These are phyloP conservation scores for Arabidopsis arenosa DNA, from an alignment of 345 rosid genomes.

Conservation along the genomic window DNA sequence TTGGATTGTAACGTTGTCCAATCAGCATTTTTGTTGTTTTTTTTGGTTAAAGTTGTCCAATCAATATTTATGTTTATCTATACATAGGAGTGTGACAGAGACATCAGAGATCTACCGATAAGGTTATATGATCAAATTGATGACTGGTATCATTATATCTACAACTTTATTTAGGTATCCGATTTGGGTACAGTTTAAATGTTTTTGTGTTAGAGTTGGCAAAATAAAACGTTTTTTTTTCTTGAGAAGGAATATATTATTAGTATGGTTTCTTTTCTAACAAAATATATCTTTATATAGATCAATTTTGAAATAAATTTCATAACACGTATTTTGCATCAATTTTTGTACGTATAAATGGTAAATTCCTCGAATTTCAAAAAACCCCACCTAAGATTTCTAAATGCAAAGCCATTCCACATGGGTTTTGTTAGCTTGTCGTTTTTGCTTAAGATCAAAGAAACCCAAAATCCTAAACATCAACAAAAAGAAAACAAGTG, in stretches of 20 bases:
- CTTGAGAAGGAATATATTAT: not conserved
- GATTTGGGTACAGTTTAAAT: not conserved
- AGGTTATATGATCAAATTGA: constrained; percentile 19
- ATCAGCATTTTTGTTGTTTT: constrained; percentile 1
- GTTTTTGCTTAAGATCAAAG: constrained; percentile 16
- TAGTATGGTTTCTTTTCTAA: not conserved
- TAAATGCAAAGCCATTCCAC: constrained; percentile 10
- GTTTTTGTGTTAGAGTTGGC: not conserved
- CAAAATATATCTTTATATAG: not conserved
- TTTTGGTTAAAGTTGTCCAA: constrained; percentile 17
- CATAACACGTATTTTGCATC: not conserved
- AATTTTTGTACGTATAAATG: not conserved
- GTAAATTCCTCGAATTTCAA: not conserved
- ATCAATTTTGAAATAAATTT: not conserved
- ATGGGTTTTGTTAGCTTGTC: constrained; percentile 23
- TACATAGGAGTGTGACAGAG: not conserved
- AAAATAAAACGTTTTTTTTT: not conserved
- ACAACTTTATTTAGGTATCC: not conserved
- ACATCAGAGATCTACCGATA: not conserved
- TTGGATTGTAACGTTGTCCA: constrained; percentile 15
- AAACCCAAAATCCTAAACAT: constrained; percentile 1
- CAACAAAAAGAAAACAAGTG: not conserved
- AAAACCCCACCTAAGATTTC: not conserved
- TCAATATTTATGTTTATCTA: constrained; percentile 3
- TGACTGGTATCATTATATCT: not conserved